phyloP scores from a whole-genome alignment of 2,329 filamentous ascomycete species.

The Macrophomina tecta region DNA sequence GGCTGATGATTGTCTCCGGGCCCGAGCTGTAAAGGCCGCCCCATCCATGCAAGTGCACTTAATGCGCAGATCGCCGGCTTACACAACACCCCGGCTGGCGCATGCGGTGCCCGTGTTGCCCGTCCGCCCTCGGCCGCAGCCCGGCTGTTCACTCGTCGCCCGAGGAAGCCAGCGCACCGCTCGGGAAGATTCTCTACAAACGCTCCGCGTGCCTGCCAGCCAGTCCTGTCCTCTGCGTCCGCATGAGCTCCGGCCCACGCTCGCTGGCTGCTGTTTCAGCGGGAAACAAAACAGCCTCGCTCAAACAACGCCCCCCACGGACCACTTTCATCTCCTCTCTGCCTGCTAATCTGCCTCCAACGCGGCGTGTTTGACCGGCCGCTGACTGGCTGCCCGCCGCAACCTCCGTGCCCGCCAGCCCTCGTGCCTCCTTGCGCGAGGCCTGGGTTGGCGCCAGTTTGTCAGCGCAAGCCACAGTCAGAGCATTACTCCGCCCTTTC shows the following conservation, averaged over 20 bases:
- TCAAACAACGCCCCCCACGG: constrained; percentile 20
- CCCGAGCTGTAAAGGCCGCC: constrained; percentile 24
- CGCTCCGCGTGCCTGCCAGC: constrained; percentile 10
- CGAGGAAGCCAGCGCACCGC: constrained; percentile 20
- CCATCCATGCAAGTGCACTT: constrained; percentile 23
- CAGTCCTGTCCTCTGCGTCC: neutral
- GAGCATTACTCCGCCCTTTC: constrained; percentile 22
- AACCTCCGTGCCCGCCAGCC: constrained; percentile 10
- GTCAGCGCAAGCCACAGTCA: constrained; percentile 22
- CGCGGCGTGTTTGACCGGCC: constrained; percentile 5
- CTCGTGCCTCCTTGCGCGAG: constrained; percentile 20
- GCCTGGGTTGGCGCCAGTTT: constrained; percentile 20
- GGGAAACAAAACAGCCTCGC: constrained; percentile 22
- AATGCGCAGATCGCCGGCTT: constrained; percentile 24
- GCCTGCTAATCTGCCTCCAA: constrained; percentile 8
- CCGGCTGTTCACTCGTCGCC: constrained; percentile 16
- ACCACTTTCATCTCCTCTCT: constrained; percentile 11
- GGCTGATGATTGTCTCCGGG: constrained; percentile 27
- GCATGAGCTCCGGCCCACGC: neutral
- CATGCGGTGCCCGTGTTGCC: constrained; percentile 19
- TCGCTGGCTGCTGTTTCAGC: constrained; percentile 7
- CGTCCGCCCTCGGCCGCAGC: constrained; percentile 23
- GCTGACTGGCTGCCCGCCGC: neutral
- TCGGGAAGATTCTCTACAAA: constrained; percentile 17
- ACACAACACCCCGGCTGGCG: constrained; percentile 22